Conservation (phyloP, 1,139 yeast species). For the Kluyveromyces sp. region DNA sequence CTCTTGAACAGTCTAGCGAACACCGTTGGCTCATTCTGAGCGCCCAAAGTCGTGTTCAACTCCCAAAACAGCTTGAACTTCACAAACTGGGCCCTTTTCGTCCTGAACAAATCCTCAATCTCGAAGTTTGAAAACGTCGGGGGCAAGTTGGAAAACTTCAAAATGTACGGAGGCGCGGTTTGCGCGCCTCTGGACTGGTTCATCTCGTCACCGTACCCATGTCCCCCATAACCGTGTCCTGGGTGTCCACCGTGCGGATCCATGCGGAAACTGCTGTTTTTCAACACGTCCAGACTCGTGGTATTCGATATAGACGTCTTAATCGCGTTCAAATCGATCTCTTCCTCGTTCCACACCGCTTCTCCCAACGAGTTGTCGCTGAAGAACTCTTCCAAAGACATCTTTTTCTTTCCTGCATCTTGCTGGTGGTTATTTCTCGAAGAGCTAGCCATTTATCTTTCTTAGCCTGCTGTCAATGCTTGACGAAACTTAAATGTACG, state of each 20-base stretch:
- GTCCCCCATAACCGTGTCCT: conserved; percentile 7
- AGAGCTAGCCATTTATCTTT: conserved; percentile 6
- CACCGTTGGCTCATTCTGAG: conserved; percentile 20
- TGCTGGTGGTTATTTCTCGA: conserved; percentile 7
- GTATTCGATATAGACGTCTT: conserved; percentile 18
- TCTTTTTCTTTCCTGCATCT: conserved; percentile 27
- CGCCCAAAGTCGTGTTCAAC: conserved; percentile 28
- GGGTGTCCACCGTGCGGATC: conserved; percentile 10
- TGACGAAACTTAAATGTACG: background rate
- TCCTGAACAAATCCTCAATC: conserved; percentile 33
- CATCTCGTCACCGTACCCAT: conserved; percentile 6
- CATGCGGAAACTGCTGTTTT: conserved; percentile 17
- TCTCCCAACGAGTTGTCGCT: conserved; percentile 31
- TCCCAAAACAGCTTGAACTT: conserved; percentile 39
- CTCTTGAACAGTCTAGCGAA: conserved; percentile 31
- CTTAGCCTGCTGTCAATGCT: background rate
- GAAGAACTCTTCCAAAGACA: conserved; percentile 33
- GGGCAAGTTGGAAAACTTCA: conserved; percentile 48
- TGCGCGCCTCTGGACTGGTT: conserved; percentile 9
- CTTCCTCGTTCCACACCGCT: conserved; percentile 31
- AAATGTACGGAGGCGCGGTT: conserved; percentile 48
- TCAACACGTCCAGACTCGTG: conserved; percentile 24
- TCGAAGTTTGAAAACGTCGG: conserved; percentile 32
- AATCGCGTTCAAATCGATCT: conserved; percentile 25
- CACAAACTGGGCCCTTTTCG: conserved; percentile 32